A percentile compares a stretch with the other conserved stretches of the same genome.
Conservation (phyloP, 108 stramenopile species). For the Cyclotella choctawhatcheeana region DNA sequence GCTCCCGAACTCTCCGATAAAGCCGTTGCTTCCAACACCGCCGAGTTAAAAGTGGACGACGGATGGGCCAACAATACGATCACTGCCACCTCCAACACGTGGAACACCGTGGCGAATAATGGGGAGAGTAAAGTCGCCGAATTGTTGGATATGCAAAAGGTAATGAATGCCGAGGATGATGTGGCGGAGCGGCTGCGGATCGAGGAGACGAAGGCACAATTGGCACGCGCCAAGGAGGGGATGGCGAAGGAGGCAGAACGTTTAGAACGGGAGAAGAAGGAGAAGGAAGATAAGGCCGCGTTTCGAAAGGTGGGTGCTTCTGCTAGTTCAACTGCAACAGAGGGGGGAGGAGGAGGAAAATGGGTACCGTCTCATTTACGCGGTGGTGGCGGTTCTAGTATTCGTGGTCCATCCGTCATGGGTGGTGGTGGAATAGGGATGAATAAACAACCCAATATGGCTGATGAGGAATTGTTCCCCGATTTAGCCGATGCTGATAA, state of each 20-base stretch:
- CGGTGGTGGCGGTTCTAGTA: slow-evolving; percentile 28
- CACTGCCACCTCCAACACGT: slow-evolving; percentile 4
- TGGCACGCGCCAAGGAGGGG: slow-evolving; percentile 83
- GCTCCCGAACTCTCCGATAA: slow-evolving; percentile 68
- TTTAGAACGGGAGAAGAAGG: slow-evolving; percentile 73
- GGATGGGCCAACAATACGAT: slow-evolving; percentile 74
- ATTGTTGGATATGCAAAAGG: slow-evolving; percentile 78
- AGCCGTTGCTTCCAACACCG: slow-evolving; percentile 30
- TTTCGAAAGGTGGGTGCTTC: slow-evolving; percentile 8
- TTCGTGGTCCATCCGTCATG: slow-evolving; percentile 31
- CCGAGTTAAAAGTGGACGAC: slow-evolving; percentile 20
- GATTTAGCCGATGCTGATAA: slow-evolving; percentile 84
- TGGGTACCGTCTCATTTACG: slow-evolving; percentile 73
- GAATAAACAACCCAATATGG: slow-evolving; percentile 53
- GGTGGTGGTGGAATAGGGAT: slow-evolving; percentile 17
- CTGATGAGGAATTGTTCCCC: slow-evolving; percentile 84
- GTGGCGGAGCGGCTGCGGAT: slow-evolving; percentile 85
- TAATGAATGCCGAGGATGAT: slow-evolving; percentile 72
- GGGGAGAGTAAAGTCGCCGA: slow-evolving; percentile 60
- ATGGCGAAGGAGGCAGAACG: slow-evolving; percentile 88
- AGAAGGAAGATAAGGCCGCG: slow-evolving; percentile 57
- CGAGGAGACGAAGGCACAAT: slow-evolving; percentile 82
- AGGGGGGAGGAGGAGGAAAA: slow-evolving; percentile 53
- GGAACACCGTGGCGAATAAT: not conserved
- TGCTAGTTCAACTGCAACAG: slow-evolving; percentile 25